Percentiles rank a stretch among this genome's conserved stretches.
phyloP scores from a whole-genome alignment of 2,329 filamentous ascomycete species.

The Fusarium subglutinans region DNA sequence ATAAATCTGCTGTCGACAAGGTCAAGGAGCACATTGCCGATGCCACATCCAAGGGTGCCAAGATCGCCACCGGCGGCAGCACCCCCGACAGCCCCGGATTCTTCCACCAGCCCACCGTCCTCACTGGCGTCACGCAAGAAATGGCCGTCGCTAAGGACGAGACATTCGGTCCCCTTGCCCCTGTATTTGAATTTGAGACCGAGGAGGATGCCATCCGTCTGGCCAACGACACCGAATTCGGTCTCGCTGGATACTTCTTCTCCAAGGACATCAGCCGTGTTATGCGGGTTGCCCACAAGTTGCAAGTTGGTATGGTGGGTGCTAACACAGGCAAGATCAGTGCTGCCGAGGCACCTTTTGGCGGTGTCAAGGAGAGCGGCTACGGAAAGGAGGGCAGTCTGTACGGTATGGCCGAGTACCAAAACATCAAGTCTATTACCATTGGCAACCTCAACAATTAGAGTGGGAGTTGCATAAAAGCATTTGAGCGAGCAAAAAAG shows the following conservation, averaged over 20 bases:
- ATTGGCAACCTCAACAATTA: slow-evolving; percentile 43
- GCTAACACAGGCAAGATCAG: slow-evolving; percentile 53
- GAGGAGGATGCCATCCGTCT: slow-evolving; percentile 51
- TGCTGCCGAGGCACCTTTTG: slow-evolving; percentile 48
- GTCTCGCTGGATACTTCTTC: slow-evolving; percentile 50
- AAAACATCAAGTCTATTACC: slow-evolving; percentile 58
- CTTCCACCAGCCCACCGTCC: slow-evolving; percentile 78
- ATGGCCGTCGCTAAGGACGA: slow-evolving; percentile 46
- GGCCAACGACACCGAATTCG: slow-evolving; percentile 53
- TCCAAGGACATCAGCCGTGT: slow-evolving; percentile 48
- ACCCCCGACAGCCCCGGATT: slow-evolving; percentile 67
- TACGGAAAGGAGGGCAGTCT: slow-evolving; percentile 54
- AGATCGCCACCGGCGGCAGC: slow-evolving; percentile 68
- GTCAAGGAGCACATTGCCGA: slow-evolving; percentile 70
- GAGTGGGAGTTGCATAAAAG: not conserved
- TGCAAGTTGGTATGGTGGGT: slow-evolving; percentile 75
- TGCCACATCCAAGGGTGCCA: slow-evolving; percentile 67
- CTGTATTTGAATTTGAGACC: slow-evolving; percentile 46
- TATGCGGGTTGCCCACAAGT: slow-evolving; percentile 58
- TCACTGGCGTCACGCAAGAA: slow-evolving; percentile 60
- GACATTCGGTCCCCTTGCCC: slow-evolving; percentile 46
- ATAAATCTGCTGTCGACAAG: slow-evolving; percentile 70
- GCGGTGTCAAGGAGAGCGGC: slow-evolving; percentile 50
- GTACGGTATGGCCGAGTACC: slow-evolving; percentile 57
- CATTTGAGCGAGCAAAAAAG: slow-evolving; percentile 11